phyloP scores from a whole-genome alignment of 768 basidiomycete species.

The Leucocoprinus sp. region DNA sequence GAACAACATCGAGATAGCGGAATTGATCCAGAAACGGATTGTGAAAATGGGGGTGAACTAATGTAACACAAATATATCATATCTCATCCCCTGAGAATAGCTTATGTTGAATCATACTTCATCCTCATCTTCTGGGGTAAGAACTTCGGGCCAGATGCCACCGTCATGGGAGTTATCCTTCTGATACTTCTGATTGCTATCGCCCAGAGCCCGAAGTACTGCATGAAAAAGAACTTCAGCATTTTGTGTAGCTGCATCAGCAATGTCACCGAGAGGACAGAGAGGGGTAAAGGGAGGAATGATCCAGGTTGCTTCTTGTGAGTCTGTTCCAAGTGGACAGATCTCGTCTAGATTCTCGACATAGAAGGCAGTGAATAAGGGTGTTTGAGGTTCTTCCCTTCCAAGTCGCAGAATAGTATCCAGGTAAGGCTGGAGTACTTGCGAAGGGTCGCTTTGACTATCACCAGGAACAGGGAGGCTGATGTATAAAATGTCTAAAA shows the following conservation, averaged over 20 bases:
- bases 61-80: background rate
- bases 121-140: slow-evolving; percentile 2
- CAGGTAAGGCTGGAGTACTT: slow-evolving; percentile 50
- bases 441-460: slow-evolving; percentile 20
- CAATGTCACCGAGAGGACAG: slow-evolving; percentile 30
- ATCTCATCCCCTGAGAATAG: too few species aligned
- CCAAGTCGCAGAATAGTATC: slow-evolving; percentile 32
- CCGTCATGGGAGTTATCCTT: background rate
- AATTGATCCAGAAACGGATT: slow-evolving; percentile 30
- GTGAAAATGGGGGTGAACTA: background rate
- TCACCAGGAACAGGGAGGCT: slow-evolving; percentile 35
- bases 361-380: slow-evolving; percentile 51
- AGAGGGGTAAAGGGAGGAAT: slow-evolving; percentile 14
- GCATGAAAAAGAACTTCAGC: slow-evolving; percentile 36
- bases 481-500: slow-evolving; percentile 53
- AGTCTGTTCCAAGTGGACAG: background rate
- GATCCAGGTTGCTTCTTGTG: slow-evolving; percentile 1
- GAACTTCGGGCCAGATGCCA: slow-evolving; percentile 4
- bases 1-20: slow-evolving; percentile 36
- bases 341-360: slow-evolving; percentile 28
- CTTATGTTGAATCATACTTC: background rate
- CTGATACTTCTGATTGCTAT: background rate
- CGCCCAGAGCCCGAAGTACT: background rate
- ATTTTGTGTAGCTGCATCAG: slow-evolving; percentile 46
- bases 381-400: slow-evolving; percentile 19